Evolutionary conservation across 2,329 filamentous ascomycete genomes (phyloP).

Genomic region (Dothiorella sarmentorum): DNA sequence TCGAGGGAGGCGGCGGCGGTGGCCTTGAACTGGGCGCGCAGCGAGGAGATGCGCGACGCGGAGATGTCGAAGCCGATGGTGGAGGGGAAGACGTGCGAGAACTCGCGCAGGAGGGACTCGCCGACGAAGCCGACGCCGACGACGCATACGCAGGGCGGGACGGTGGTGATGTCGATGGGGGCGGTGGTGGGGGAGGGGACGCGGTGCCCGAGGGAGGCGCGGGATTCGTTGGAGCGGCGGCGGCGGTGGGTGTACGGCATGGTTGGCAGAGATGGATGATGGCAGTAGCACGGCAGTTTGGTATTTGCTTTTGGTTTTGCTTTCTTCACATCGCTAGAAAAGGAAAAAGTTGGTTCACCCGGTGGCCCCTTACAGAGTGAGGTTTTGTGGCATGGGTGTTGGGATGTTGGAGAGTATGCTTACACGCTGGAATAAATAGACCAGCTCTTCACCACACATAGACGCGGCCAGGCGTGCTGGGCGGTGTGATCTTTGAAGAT

Average conservation of each 20-base stretch:
- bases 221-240: not conserved
- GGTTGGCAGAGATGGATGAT: not conserved
- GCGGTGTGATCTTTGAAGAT: too few relatives aligned
- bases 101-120: conserved; percentile 46
- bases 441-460: too few relatives aligned
- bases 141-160: conserved; percentile 38
- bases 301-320: too few relatives aligned
- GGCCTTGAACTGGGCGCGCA: conserved; percentile 22
- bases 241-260: conserved; percentile 14
- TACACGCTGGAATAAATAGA: too few relatives aligned
- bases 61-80: conserved; percentile 40
- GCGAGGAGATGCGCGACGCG: not conserved
- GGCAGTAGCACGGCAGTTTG: not conserved
- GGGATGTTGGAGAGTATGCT: too few relatives aligned
- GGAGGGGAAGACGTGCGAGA: conserved; percentile 41
- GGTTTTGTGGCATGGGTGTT: too few relatives aligned
- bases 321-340: not conserved
- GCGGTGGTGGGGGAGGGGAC: not conserved
- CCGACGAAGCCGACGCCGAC: conserved; percentile 55
- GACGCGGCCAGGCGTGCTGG: too few relatives aligned
- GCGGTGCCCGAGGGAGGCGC: not conserved
- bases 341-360: too few relatives aligned
- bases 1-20: too few relatives aligned
- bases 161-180: not conserved
- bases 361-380: too few relatives aligned